Percentiles rank a stretch among this genome's conserved stretches.
Conservation (phyloP, 805 yeast species). For the Cyberlindnera bimundalis region DNA sequence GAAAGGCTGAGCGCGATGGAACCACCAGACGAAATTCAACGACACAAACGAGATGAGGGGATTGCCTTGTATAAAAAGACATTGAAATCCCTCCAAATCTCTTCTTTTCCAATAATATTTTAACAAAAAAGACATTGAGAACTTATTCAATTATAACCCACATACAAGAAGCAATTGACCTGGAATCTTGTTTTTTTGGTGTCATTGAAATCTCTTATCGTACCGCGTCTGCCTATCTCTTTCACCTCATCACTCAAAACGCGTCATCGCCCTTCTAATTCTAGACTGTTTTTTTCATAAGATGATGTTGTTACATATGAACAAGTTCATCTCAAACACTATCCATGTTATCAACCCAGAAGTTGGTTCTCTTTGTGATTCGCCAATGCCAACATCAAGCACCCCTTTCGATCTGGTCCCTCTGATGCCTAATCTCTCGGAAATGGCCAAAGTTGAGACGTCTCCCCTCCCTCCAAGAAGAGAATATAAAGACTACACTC, state of each 20-base stretch:
- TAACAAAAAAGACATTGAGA: too few relatives aligned
- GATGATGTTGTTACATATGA: constrained; percentile 23
- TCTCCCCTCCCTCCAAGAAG: background rate
- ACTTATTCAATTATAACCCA: too few relatives aligned
- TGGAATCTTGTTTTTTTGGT: too few relatives aligned
- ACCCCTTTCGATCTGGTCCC: background rate
- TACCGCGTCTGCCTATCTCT: too few relatives aligned
- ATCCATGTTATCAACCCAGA: constrained; percentile 19
- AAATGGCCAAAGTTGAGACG: background rate
- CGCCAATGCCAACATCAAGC: constrained; percentile 7
- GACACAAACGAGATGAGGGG: constrained; percentile 4
- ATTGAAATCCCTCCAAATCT: too few relatives aligned
- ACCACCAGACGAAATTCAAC: constrained; percentile 1
- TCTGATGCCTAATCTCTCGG: constrained; percentile 1
- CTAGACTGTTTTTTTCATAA: too few relatives aligned
- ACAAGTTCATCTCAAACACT: constrained; percentile 23
- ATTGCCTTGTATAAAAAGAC: background rate
- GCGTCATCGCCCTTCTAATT: too few relatives aligned
- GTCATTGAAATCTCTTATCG: too few relatives aligned
- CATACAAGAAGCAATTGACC: too few relatives aligned
- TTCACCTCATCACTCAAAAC: too few relatives aligned
- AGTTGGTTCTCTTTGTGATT: constrained; percentile 16
- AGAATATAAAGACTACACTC: constrained; percentile 1
- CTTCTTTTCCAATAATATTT: too few relatives aligned
- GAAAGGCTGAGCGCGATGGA: background rate